Evolutionary conservation across 2,329 filamentous ascomycete species (phyloP), one percentile per base, ranked within the genome.

Genomic region (Paraconiothyrium sp.): DNA sequence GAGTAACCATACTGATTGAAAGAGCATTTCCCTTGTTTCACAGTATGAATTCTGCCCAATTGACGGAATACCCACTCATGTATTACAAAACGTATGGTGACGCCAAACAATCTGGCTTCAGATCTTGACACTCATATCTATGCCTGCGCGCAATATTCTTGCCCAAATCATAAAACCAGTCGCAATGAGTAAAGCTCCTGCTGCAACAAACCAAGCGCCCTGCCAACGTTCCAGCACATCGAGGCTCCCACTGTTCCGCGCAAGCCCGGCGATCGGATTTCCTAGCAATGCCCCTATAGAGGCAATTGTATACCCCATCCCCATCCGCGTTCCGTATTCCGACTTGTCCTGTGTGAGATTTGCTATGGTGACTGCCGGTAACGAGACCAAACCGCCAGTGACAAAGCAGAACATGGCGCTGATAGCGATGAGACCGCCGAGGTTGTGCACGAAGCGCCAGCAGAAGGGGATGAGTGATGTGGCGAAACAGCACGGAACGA

Each of bases 391-490:
- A 6, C 75, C 79, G 2, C 75, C 79, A 4, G 74, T 76, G 3
- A 78, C 74, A 47, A 78, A 71, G 1, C 80, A 80, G 55, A 80
- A 80, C 3, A 81, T 68, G 1, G 76, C 76, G 0, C 77, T 76
- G 58, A 81, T 82, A 5, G 69, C 72, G 54, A 76, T 79, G 0
- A 83, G 61, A 2, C 76, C 75, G 20, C 66, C 57, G n/a, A 67
- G 55, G 1, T 65, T 69, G 22, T 72, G 59, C 4, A 88, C 83
- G 2, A 79, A 84, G 7, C 81, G 81, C 87, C 87, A 89, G 54
- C 79, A 79, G 63, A 83, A 86, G 49, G 85, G 76, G 67, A 85
- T 76, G 32, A 83, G 30, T 5, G 59, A 59, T 14, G 59, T 62
- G 47, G 50, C 50, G 32, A 64, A 41, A 34, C 62, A 64, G 41